These are phyloP conservation scores for Kwoniella pini DNA, from an alignment of 768 basidiomycete species.

Conservation along the genomic window DNA sequence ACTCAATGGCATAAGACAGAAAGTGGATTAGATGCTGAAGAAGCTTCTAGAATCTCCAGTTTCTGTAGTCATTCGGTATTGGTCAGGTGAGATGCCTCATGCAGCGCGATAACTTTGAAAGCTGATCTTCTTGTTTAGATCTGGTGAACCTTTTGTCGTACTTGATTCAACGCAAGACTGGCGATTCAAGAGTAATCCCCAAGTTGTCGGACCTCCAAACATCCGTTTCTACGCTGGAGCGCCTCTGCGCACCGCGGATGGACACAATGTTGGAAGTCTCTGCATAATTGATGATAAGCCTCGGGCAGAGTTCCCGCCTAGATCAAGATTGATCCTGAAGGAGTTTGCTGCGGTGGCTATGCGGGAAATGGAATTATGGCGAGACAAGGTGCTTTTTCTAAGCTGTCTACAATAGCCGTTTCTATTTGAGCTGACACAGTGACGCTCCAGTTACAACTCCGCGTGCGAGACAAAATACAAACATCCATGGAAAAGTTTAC, in stretches of 20 bases:
- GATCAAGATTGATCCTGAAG: constrained; percentile 87
- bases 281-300: constrained; percentile 83
- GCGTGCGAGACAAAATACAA: constrained; percentile 87
- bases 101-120: neutral
- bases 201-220: constrained; percentile 66
- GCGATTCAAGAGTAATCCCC: constrained; percentile 81
- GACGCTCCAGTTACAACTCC: constrained; percentile 70
- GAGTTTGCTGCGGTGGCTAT: constrained; percentile 93
- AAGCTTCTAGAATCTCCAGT: constrained; percentile 64
- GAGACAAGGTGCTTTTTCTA: constrained; percentile 70
- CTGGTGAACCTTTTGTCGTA: constrained; percentile 81
- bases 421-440: constrained; percentile 18
- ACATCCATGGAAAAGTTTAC: constrained; percentile 97
- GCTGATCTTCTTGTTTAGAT: constrained; percentile 23
- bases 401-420: neutral
- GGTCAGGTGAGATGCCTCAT: constrained; percentile 65
- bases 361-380: constrained; percentile 94
- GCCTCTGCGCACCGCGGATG: constrained; percentile 82
- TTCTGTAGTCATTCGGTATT: constrained; percentile 82
- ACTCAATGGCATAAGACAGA: constrained; percentile 91
- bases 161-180: constrained; percentile 78
- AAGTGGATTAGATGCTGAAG: constrained; percentile 60
- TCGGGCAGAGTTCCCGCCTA: constrained; percentile 77
- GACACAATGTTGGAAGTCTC: constrained; percentile 80
- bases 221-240: constrained; percentile 91